Conservation (phyloP, 768 basidiomycete genomes). For the Guyanaporus albipodus region DNA sequence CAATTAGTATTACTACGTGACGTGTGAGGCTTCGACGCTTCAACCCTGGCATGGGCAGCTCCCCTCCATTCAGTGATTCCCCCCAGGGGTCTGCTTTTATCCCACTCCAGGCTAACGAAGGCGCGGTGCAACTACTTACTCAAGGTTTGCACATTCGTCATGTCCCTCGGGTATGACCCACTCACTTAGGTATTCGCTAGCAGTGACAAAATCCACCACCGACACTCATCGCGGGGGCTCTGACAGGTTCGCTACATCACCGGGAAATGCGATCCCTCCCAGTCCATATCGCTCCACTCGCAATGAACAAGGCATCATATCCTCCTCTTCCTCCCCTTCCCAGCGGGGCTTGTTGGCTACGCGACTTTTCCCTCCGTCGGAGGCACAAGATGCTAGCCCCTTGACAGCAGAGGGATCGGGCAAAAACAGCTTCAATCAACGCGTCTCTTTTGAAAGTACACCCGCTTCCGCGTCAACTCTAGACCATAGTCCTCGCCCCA, state of each 20-base stretch:
- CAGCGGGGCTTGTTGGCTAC: slow-evolving; percentile 26
- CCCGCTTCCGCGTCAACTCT: slow-evolving; percentile 32
- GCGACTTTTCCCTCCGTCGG: slow-evolving; percentile 18
- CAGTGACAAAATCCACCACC: slow-evolving; percentile 9
- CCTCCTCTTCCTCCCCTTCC: slow-evolving; percentile 42
- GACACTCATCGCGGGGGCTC: slow-evolving; percentile 37
- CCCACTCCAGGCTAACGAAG: slow-evolving; percentile 4
- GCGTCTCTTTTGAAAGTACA: slow-evolving; percentile 51
- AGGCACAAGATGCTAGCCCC: slow-evolving; percentile 12
- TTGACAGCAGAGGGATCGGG: slow-evolving; percentile 38
- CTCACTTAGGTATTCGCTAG: background rate
- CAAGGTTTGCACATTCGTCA: slow-evolving; percentile 18
- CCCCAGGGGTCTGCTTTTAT: slow-evolving; percentile 9
- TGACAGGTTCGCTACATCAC: slow-evolving; percentile 43
- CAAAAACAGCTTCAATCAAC: slow-evolving; percentile 45
- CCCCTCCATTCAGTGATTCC: slow-evolving; percentile 16
- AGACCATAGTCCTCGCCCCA: slow-evolving; percentile 28
- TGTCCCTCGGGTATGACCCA: background rate
- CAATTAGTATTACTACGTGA: no score
- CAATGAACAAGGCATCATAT: slow-evolving; percentile 32
- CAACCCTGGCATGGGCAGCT: slow-evolving; percentile 21
- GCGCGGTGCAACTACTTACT: background rate
- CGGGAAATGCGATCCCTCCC: slow-evolving; percentile 34
- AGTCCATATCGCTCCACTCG: slow-evolving; percentile 34
- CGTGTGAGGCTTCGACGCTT: no score